Percentiles rank a stretch among this genome's conserved stretches.
These are phyloP conservation scores for Chlamydomonas asymmetrica DNA, from an alignment of 139 green algal species.

Conservation along the genomic window DNA sequence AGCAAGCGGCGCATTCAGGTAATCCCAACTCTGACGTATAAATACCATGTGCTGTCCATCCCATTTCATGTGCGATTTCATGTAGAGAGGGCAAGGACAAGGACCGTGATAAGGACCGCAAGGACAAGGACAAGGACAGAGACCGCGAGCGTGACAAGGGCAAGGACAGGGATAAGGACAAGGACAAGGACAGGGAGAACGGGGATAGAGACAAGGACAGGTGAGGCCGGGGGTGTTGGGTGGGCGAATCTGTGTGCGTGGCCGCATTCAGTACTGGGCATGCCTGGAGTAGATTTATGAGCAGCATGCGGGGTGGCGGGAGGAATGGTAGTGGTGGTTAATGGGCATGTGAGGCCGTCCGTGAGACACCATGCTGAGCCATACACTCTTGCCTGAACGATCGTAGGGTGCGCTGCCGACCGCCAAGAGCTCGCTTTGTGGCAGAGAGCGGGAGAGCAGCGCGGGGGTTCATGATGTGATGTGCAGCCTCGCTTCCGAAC, in stretches of 20 bases:
- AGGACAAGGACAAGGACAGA: neutral
- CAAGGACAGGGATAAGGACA: constrained; percentile 6
- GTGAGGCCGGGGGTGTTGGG: neutral
- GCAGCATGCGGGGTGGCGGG: no score
- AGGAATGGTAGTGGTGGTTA: no score
- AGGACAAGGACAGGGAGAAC: constrained; percentile 18
- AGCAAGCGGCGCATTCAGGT: no score
- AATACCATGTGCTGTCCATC: no score
- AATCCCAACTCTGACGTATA: neutral
- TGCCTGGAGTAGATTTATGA: no score
- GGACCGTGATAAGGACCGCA: neutral
- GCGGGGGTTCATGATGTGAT: neutral
- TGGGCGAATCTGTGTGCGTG: neutral
- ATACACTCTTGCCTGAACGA: neutral
- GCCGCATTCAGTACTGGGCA: neutral
- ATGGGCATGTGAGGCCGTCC: no score
- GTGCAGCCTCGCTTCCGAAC: neutral
- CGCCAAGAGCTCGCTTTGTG: neutral
- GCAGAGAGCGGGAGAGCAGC: neutral
- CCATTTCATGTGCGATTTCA: no score
- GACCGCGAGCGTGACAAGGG: constrained; percentile 6
- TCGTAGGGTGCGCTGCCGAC: neutral
- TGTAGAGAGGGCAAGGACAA: neutral
- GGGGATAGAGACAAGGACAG: constrained; percentile 13
- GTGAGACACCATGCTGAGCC: neutral